These are phyloP conservation scores for Withania somnifera DNA, from an alignment of 305 asterid species.

Conservation along the genomic window DNA sequence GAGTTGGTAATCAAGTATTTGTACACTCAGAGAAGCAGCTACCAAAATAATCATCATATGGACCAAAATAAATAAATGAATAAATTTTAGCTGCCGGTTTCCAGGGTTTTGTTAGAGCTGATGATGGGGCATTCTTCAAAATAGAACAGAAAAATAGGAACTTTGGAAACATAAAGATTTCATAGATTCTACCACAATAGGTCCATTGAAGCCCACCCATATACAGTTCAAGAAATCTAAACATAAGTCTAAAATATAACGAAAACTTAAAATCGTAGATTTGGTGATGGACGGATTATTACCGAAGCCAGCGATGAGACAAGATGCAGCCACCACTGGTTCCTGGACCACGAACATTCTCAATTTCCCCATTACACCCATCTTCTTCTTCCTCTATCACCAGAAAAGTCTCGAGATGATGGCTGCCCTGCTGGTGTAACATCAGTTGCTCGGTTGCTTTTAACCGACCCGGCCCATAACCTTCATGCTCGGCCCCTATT, in stretches of 20 bases:
- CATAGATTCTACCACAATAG: not conserved
- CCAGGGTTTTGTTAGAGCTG: not conserved
- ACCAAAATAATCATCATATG: not conserved
- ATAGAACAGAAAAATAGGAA: not conserved
- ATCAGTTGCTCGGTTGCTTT: not conserved
- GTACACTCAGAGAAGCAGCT: not conserved
- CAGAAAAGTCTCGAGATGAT: not conserved
- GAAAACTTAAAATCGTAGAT: not conserved
- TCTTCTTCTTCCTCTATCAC: conserved; percentile 12
- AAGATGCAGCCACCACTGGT: conserved; percentile 84
- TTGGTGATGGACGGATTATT: not conserved
- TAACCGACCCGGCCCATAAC: not conserved
- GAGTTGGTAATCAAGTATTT: not conserved
- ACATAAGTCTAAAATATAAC: too few relatives aligned
- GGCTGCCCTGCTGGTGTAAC: not conserved
- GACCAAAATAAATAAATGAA: not conserved
- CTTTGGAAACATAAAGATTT: not conserved
- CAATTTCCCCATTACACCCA: conserved; percentile 74
- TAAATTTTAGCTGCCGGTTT: not conserved
- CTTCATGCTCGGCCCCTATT: not conserved
- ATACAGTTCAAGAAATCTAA: not conserved
- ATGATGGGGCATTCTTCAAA: not conserved
- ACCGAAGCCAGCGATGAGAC: conserved; percentile 84
- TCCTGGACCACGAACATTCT: conserved; percentile 72
- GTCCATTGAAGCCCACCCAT: not conserved